Conservation (phyloP, 179 eudicot genomes). For the Vitellaria paradoxa region DNA sequence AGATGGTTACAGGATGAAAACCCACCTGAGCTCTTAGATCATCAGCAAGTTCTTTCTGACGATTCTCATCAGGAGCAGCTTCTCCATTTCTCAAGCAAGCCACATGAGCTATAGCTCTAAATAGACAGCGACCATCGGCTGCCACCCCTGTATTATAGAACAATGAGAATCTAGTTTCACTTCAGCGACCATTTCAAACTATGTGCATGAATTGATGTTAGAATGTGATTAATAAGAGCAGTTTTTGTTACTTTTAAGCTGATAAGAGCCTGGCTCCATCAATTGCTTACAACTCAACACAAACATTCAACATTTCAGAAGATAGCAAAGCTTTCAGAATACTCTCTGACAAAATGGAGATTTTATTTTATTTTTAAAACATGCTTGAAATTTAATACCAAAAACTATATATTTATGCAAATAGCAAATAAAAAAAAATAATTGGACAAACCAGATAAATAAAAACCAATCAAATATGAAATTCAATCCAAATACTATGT, state of each 20-base stretch:
- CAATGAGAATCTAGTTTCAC: constrained; percentile 1
- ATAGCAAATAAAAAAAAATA: neutral
- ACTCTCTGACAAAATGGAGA: no score
- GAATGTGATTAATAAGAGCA: no score
- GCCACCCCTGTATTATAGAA: constrained; percentile 40
- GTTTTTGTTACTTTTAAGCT: no score
- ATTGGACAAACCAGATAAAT: neutral
- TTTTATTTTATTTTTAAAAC: no score
- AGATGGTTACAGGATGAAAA: neutral
- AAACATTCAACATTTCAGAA: no score
- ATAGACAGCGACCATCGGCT: constrained; percentile 74
- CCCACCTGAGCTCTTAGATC: constrained; percentile 70
- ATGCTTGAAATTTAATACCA: neutral
- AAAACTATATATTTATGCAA: neutral
- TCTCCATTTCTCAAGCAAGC: constrained; percentile 72
- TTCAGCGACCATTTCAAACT: neutral
- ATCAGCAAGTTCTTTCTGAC: constrained; percentile 76
- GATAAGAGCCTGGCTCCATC: no score
- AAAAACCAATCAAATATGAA: neutral
- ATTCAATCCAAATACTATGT: neutral
- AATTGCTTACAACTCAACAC: no score
- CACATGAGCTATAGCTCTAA: constrained; percentile 75
- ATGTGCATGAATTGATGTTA: neutral
- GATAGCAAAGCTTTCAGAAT: no score
- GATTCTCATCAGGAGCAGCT: constrained; percentile 64